Percentiles rank a stretch among this genome's conserved stretches.
phyloP scores from a whole-genome alignment of 495 filamentous ascomycete genomes.

The Talaromyces liani region DNA sequence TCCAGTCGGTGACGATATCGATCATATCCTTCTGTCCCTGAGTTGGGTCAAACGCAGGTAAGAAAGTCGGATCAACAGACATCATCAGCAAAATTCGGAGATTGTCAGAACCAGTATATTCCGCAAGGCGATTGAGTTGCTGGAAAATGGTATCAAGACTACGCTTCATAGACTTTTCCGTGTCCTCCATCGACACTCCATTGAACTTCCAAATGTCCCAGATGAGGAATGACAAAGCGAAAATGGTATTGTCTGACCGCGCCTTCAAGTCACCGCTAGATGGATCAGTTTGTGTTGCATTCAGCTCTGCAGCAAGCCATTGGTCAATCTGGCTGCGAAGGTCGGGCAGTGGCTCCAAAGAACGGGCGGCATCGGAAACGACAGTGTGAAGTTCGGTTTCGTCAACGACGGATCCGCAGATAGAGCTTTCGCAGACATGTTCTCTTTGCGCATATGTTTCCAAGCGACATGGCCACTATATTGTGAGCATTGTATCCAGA shows the following conservation, averaged over 20 bases:
- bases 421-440: slow-evolving; percentile 2
- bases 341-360: slow-evolving; percentile 23
- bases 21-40: slow-evolving; percentile 36
- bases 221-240: slow-evolving; percentile 40
- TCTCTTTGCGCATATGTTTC: slow-evolving; percentile 2
- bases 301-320: slow-evolving; percentile 31
- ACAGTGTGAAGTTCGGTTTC: slow-evolving; percentile 20
- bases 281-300: slow-evolving; percentile 14
- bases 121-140: slow-evolving; percentile 30
- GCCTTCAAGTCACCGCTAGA: slow-evolving; percentile 12
- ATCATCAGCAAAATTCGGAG: slow-evolving; percentile 42
- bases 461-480: slow-evolving; percentile 8
- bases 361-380: neutral
- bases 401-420: slow-evolving; percentile 35
- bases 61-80: slow-evolving; percentile 43
- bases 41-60: slow-evolving; percentile 32
- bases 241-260: slow-evolving; percentile 27
- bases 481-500: neutral
- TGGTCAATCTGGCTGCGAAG: slow-evolving; percentile 34
- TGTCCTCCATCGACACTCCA: slow-evolving; percentile 23
- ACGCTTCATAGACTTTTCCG: slow-evolving; percentile 28
- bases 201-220: slow-evolving; percentile 46
- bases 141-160: slow-evolving; percentile 38
- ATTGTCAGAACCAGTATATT: slow-evolving; percentile 28
- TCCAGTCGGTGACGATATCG: slow-evolving; percentile 36